These are phyloP conservation scores for Hypomontagnella submonticulosa DNA, from an alignment of 495 filamentous ascomycete species.

Conservation along the genomic window DNA sequence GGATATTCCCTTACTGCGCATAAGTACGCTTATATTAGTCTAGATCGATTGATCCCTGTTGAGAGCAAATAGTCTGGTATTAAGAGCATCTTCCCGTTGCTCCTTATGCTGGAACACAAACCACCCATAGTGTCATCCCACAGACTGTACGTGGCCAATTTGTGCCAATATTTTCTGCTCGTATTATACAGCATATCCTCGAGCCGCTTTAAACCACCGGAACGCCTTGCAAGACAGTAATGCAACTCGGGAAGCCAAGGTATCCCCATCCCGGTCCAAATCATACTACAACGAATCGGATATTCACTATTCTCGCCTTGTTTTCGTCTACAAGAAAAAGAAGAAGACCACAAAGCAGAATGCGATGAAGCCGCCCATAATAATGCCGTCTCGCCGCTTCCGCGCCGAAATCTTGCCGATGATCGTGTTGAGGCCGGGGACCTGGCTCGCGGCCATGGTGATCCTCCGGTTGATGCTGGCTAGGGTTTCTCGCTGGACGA, in stretches of 20 bases:
- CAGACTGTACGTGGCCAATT: constrained; percentile 15
- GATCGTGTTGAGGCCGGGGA: constrained; percentile 92
- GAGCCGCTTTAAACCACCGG: constrained; percentile 18
- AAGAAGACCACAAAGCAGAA: constrained; percentile 89
- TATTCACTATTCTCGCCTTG: constrained; percentile 6
- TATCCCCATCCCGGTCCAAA: constrained; percentile 27
- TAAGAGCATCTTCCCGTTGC: constrained; percentile 2
- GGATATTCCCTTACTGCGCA: too few species aligned
- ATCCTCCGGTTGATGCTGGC: constrained; percentile 89
- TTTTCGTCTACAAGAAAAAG: constrained; percentile 71
- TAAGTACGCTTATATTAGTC: too few species aligned
- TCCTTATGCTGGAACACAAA: constrained; percentile 7
- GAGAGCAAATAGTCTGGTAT: not conserved
- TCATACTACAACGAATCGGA: constrained; percentile 1
- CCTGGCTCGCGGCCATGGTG: constrained; percentile 84
- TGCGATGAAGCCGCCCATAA: constrained; percentile 89
- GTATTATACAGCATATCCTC: constrained; percentile 37
- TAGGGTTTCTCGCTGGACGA: constrained; percentile 84
- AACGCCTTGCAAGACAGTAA: constrained; percentile 40
- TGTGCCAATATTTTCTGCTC: constrained; percentile 18
- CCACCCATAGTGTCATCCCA: constrained; percentile 19
- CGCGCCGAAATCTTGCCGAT: constrained; percentile 94
- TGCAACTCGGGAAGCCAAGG: constrained; percentile 36
- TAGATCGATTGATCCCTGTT: not conserved
- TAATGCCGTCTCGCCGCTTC: constrained; percentile 94